These are phyloP conservation scores for Brassica napus DNA, from an alignment of 345 rosid genomes.

Conservation along the genomic window DNA sequence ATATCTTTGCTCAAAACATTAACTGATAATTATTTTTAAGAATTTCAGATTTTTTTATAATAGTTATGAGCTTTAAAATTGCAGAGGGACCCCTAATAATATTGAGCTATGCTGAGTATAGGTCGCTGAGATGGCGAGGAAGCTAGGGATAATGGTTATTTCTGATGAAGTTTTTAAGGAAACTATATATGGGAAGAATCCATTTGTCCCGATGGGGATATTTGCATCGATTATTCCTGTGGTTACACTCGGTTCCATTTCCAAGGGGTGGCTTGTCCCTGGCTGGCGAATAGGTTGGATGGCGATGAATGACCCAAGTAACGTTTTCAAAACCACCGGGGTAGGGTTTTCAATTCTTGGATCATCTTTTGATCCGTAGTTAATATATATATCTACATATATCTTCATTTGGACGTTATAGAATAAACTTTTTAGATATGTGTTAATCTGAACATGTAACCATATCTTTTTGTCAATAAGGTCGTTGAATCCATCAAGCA, in stretches of 20 bases:
- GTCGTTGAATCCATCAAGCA: conserved; percentile 46
- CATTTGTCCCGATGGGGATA: conserved; percentile 51
- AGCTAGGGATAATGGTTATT: conserved; percentile 55
- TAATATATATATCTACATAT: neutral
- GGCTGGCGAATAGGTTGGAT: conserved; percentile 71
- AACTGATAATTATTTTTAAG: too few relatives aligned
- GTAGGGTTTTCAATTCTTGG: conserved; percentile 23
- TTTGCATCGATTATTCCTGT: conserved; percentile 57
- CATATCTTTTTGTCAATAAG: conserved; percentile 26
- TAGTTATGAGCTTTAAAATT: neutral
- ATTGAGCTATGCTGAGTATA: conserved; percentile 11
- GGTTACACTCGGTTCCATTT: conserved; percentile 55
- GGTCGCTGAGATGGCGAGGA: conserved; percentile 59
- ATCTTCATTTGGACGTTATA: neutral
- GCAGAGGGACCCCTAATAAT: neutral
- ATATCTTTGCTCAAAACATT: too few relatives aligned
- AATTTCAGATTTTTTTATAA: too few relatives aligned
- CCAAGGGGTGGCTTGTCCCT: conserved; percentile 63
- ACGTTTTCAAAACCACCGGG: conserved; percentile 41
- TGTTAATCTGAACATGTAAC: neutral
- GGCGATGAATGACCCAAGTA: conserved; percentile 42
- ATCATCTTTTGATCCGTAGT: neutral
- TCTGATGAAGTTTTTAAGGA: conserved; percentile 58
- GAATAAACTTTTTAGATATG: neutral
- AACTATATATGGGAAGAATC: conserved; percentile 46